These are phyloP conservation scores for Yamadazyma sp. DNA, from an alignment of 1,139 yeast species.

Conservation along the genomic window DNA sequence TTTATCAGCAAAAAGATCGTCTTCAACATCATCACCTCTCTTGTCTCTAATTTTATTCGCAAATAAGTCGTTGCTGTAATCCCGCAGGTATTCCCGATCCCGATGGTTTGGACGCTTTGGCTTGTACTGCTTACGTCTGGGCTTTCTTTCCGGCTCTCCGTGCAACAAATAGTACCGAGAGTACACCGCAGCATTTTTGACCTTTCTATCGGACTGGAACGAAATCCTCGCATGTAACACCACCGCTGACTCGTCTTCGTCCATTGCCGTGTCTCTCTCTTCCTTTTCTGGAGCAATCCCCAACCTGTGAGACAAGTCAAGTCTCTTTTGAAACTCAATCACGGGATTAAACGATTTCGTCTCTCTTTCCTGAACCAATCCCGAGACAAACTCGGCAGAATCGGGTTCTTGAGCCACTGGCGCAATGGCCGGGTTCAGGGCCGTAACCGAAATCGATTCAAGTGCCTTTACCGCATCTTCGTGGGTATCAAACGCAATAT, in stretches of 20 bases:
- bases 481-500: constrained; percentile 50
- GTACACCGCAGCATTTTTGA: constrained; percentile 55
- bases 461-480: constrained; percentile 46
- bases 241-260: constrained; percentile 44
- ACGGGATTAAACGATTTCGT: constrained; percentile 40
- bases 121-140: constrained; percentile 11
- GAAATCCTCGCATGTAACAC: constrained; percentile 51
- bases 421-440: constrained; percentile 17
- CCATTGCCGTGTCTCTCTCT: constrained; percentile 27
- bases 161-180: constrained; percentile 69
- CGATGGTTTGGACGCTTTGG: constrained; percentile 13
- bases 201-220: constrained; percentile 55
- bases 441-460: constrained; percentile 25
- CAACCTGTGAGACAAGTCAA: constrained; percentile 30
- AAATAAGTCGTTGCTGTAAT: constrained; percentile 36
- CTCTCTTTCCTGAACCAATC: constrained; percentile 33
- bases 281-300: constrained; percentile 21
- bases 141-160: constrained; percentile 68
- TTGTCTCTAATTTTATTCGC: constrained; percentile 20
- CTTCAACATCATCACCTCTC: constrained; percentile 25
- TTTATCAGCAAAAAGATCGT: constrained; percentile 41
- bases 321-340: constrained; percentile 36
- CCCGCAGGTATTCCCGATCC: too few species aligned
- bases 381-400: constrained; percentile 21
- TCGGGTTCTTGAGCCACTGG: constrained; percentile 8